Evolutionary conservation across 345 rosid genomes (phyloP).

Genomic region (Dimocarpus longan): DNA sequence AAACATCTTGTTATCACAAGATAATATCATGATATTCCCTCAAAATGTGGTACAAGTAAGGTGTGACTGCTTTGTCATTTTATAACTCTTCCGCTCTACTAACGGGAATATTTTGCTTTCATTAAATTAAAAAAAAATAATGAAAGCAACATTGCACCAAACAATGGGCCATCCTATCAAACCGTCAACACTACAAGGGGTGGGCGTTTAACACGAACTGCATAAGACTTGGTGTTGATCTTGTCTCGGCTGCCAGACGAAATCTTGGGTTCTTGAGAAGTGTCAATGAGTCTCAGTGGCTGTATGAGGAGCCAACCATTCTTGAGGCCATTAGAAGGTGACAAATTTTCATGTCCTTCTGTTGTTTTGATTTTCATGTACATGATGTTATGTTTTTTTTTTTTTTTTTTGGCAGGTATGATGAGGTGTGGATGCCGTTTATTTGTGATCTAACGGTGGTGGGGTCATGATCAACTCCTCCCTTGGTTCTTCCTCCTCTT

Average conservation of each 20-base stretch:
- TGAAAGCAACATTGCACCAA: neutral
- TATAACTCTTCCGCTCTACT: neutral
- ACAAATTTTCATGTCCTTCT: neutral
- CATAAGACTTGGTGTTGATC: conserved; percentile 54
- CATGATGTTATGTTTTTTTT: neutral
- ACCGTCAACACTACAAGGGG: conserved; percentile 16
- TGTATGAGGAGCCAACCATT: conserved; percentile 52
- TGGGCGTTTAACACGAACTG: conserved; percentile 26
- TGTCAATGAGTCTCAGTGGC: conserved; percentile 63
- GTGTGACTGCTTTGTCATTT: neutral
- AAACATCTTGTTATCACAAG: too few relatives aligned
- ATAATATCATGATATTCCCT: neutral
- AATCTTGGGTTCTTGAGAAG: conserved; percentile 60
- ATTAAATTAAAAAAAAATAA: too few relatives aligned
- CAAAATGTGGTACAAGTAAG: neutral
- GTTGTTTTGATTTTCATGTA: neutral
- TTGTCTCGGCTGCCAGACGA: conserved; percentile 68
- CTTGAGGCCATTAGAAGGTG: conserved; percentile 82
- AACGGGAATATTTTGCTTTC: neutral
- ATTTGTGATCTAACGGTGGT: conserved; percentile 62
- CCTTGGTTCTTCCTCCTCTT: conserved; percentile 73
- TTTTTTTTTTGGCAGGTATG: conserved; percentile 44
- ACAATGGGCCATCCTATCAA: too few relatives aligned
- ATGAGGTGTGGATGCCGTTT: conserved; percentile 95
- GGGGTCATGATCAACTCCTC: neutral